A percentile compares a stretch with the other conserved stretches of the same genome.
These are phyloP conservation scores for Solanum rostratum DNA, from an alignment of 257 asterid species.

Conservation along the genomic window DNA sequence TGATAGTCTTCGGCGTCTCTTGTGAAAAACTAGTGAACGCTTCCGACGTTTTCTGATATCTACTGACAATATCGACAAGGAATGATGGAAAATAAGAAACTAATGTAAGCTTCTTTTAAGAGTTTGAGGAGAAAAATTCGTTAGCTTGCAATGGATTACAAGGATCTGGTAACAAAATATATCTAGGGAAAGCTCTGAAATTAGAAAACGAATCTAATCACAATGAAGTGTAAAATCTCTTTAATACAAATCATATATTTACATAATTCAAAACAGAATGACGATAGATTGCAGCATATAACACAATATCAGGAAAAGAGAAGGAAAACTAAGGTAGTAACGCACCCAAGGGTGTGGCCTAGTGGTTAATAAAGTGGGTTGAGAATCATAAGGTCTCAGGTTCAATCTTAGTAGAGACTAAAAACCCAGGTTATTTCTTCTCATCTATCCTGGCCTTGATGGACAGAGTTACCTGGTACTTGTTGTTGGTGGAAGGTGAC, in stretches of 20 bases:
- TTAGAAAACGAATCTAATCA: not conserved
- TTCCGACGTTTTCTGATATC: slow-evolving; percentile 58
- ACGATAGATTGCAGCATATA: not conserved
- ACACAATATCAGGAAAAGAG: not conserved
- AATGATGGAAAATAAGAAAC: not conserved
- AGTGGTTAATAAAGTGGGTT: no score
- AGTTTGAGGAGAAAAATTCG: not conserved
- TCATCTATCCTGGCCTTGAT: not conserved
- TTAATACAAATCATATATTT: not conserved
- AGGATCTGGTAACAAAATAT: not conserved
- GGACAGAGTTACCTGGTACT: not conserved
- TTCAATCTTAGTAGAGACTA: no score
- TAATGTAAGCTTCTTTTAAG: not conserved
- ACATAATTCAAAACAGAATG: not conserved
- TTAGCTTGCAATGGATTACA: not conserved
- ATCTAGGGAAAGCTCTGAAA: not conserved
- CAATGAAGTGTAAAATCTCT: not conserved
- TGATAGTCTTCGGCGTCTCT: slow-evolving; percentile 67
- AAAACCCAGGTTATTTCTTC: not conserved
- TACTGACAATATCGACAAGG: slow-evolving; percentile 5
- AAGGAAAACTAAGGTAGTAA: not conserved
- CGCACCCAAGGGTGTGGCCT: not conserved
- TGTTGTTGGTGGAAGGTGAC: not conserved
- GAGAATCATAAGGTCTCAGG: no score
- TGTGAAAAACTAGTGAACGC: slow-evolving; percentile 50